phyloP scores from a whole-genome alignment of 2,329 filamentous ascomycete genomes.

The Colletotrichum sp. region DNA sequence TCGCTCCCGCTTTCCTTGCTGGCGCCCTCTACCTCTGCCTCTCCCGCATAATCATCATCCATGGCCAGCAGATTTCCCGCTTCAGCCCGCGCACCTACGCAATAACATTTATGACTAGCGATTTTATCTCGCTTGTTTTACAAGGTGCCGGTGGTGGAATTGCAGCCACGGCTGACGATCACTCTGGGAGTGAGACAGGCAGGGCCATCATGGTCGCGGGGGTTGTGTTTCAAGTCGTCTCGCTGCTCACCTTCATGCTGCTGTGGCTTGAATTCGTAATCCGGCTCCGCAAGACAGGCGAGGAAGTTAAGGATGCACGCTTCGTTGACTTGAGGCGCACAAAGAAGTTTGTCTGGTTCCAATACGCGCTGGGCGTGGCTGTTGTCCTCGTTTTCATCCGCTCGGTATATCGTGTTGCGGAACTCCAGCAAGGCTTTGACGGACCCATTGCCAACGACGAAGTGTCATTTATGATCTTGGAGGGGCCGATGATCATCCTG shows the following conservation, averaged over 20 bases:
- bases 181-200: neutral
- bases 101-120: slow-evolving; percentile 62
- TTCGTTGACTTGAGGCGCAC: neutral
- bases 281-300: slow-evolving; percentile 4
- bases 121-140: slow-evolving; percentile 60
- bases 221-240: neutral
- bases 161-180: slow-evolving; percentile 54
- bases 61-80: neutral
- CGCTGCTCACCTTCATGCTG: neutral
- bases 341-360: neutral
- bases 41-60: slow-evolving; percentile 6
- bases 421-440: slow-evolving; percentile 60
- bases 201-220: neutral
- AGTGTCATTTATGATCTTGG: slow-evolving; percentile 48
- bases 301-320: slow-evolving; percentile 9
- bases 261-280: neutral
- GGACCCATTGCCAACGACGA: slow-evolving; percentile 53
- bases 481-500: slow-evolving; percentile 42
- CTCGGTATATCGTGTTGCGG: slow-evolving; percentile 61
- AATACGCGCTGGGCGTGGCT: slow-evolving; percentile 33
- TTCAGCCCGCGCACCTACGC: slow-evolving; percentile 43
- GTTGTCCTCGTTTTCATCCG: slow-evolving; percentile 61
- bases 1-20: slow-evolving; percentile 19
- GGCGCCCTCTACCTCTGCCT: slow-evolving; percentile 22
- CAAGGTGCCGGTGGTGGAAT: slow-evolving; percentile 47